Base-by-base conservation (phyloP, 164 flowering plant species). In the Dillenia suffruticosa region DNA sequence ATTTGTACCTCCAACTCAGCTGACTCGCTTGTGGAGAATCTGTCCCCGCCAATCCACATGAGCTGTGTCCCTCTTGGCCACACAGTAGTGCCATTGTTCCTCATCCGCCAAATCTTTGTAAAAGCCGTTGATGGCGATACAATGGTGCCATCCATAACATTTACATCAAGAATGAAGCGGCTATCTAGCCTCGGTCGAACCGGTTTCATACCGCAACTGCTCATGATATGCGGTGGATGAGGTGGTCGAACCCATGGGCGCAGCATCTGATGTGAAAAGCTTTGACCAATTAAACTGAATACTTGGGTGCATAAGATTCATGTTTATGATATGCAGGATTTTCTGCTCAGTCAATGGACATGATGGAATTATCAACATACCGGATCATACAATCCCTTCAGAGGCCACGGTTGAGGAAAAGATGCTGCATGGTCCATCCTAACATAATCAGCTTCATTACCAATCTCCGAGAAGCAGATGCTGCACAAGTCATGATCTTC, bases 81-180 rank as follows among this genome's bases (percentile, higher is more conserved):
- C 2, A 61, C 69, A 54, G 65, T 32, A 43, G 65, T 62, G 3
- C 99, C 98, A 78, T 65, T 84, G 75, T 95, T 95, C 46, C 78
- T 84, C 89, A 95, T 77, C 63, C 92, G 65, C 98, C 99, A 95
- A 53, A 90, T 90, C 80, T 95, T 92, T 44, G 86, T 87, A 54
- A 95, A 95, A 13, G 74, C 74, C 5, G 87, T 83, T 49, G 68
- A 66, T n/a, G 97, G 95, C 22, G 82, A 75, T 79, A 86, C 74
- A 43, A 71, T 3, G 13, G 95, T 86, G 44, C 90, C 92, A 79
- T 90, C 97, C 46, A 70, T n/a, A 15, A 88, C 76, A 64, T 77
- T 90, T 16, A 90, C 89, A 76, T 90, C 97, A 62, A 63, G 57
- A 57, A 90, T 64, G 58, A 90, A 90, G 52, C 79, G 76, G 62